phyloP scores from a whole-genome alignment of 1,284 basidiomycete species.

The Boletus albobrunnescens region DNA sequence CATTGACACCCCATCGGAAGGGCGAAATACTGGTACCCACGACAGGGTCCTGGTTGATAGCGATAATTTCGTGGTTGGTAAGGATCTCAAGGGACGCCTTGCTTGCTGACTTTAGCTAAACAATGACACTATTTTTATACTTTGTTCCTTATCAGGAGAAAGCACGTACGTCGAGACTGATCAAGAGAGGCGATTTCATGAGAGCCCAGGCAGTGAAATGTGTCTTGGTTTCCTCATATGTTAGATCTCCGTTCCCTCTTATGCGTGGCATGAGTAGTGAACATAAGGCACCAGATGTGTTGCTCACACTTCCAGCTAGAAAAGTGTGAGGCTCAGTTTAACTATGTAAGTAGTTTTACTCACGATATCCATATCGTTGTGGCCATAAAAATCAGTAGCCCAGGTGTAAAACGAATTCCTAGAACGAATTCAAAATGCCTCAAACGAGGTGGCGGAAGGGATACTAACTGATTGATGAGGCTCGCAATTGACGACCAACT shows the following conservation, averaged over 20 bases:
- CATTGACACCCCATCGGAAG: constrained; percentile 65
- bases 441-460: not conserved
- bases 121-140: not conserved
- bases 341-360: constrained; percentile 9
- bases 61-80: constrained; percentile 60
- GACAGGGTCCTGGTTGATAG: constrained; percentile 65
- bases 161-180: constrained; percentile 42
- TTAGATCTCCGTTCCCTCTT: constrained; percentile 43
- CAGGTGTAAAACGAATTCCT: constrained; percentile 44
- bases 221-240: constrained; percentile 42
- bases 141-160: not conserved
- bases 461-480: constrained; percentile 38
- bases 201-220: constrained; percentile 50
- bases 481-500: constrained; percentile 35
- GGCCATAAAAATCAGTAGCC: constrained; percentile 44
- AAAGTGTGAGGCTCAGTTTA: constrained; percentile 4
- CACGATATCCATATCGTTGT: constrained; percentile 48
- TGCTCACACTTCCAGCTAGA: constrained; percentile 39
- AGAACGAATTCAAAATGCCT: constrained; percentile 5
- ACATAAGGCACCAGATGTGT: not conserved
- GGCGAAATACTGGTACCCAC: constrained; percentile 58
- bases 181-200: constrained; percentile 47
- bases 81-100: constrained; percentile 51
- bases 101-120: constrained; percentile 48
- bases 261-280: not conserved